These are phyloP conservation scores for Mucor racemosus DNA, from an alignment of 371 early-diverging fungal genomes.

Conservation along the genomic window DNA sequence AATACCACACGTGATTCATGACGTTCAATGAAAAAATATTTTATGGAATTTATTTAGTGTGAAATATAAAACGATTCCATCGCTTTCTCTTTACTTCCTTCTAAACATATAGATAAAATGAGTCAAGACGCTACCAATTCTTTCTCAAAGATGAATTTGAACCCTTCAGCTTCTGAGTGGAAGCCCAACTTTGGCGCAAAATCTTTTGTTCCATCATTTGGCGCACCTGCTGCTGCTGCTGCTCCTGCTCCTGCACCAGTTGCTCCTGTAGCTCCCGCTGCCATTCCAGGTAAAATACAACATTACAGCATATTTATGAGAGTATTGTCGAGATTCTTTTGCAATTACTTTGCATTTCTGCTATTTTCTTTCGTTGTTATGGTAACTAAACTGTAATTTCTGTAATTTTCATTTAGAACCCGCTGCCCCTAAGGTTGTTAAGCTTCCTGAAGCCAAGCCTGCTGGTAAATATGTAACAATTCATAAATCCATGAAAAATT, in stretches of 20 bases:
- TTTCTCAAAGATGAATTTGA: constrained; percentile 36
- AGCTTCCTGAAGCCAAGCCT: constrained; percentile 39
- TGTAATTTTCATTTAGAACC: constrained; percentile 13
- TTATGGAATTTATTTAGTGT: not conserved
- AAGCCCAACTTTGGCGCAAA: constrained; percentile 43
- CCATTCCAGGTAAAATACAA: constrained; percentile 9
- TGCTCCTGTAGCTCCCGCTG: constrained; percentile 11
- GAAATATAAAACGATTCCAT: constrained; percentile 1
- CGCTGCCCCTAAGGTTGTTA: constrained; percentile 37
- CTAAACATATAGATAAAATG: constrained; percentile 12
- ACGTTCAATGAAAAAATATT: constrained; percentile 12
- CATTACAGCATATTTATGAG: not conserved
- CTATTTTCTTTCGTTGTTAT: not conserved
- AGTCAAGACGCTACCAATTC: constrained; percentile 28
- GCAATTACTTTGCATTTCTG: not conserved
- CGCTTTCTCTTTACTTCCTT: constrained; percentile 12
- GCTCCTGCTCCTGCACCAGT: constrained; percentile 19
- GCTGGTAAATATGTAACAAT: constrained; percentile 7
- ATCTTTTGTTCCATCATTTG: constrained; percentile 40
- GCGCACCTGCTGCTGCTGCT: constrained; percentile 24
- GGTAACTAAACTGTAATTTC: not conserved
- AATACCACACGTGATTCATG: constrained; percentile 9
- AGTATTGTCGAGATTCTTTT: not conserved
- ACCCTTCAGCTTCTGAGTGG: constrained; percentile 44
- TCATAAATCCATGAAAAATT: not conserved